These are phyloP conservation scores for Dictyostelium citrinum DNA, from an alignment of 78 protist genomes.

Conservation along the genomic window DNA sequence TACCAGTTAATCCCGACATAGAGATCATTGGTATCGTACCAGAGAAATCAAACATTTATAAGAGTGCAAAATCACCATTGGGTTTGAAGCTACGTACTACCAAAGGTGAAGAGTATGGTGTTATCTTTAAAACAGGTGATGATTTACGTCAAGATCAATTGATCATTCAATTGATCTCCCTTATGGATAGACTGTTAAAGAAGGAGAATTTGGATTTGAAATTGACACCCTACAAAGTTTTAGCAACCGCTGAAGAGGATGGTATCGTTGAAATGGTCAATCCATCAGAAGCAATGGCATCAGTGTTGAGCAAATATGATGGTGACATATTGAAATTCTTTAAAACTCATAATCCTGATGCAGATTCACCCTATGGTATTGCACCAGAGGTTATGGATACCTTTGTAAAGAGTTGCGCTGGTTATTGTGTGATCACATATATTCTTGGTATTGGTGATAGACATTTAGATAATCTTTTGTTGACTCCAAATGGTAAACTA, in stretches of 20 bases:
- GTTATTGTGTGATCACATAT: constrained; percentile 97
- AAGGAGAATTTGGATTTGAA: constrained; percentile 91
- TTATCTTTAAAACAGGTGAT: constrained; percentile 95
- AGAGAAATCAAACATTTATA: constrained; percentile 80
- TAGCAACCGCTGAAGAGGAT: constrained; percentile 88
- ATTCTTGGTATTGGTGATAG: constrained; percentile 97
- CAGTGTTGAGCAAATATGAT: constrained; percentile 78
- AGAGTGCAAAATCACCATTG: constrained; percentile 84
- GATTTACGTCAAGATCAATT: constrained; percentile 98
- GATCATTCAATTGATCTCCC: constrained; percentile 90
- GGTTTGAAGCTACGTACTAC: constrained; percentile 50
- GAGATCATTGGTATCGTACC: constrained; percentile 73
- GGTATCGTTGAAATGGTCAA: constrained; percentile 84
- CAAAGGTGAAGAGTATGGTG: constrained; percentile 66
- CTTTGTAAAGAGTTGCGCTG: constrained; percentile 92
- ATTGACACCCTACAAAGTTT: constrained; percentile 95
- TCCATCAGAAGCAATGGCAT: constrained; percentile 68
- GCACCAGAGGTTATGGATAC: constrained; percentile 84
- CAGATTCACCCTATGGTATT: constrained; percentile 84
- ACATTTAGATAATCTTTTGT: constrained; percentile 94
- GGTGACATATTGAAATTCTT: constrained; percentile 85
- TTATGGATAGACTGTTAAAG: constrained; percentile 93
- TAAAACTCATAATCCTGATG: constrained; percentile 76
- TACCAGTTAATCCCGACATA: constrained; percentile 78
- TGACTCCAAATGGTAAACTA: constrained; percentile 88